Conservation (phyloP, 2,329 filamentous ascomycete genomes). For the Neobulgaria alba region DNA sequence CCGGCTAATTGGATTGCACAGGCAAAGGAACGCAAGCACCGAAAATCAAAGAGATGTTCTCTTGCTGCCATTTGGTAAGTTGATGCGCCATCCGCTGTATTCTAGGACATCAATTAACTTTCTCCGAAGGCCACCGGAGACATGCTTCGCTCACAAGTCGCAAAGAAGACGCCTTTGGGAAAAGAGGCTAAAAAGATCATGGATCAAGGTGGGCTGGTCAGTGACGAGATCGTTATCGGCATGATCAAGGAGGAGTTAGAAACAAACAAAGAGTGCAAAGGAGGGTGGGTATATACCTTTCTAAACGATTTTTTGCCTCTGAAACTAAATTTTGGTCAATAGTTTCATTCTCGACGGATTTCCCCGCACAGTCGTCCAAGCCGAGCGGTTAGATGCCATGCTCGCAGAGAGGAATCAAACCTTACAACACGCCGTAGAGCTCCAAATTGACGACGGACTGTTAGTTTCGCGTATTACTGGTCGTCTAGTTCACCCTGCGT, state of each 20-base stretch:
- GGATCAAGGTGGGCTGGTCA: conserved; percentile 95
- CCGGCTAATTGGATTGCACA: conserved; percentile 34
- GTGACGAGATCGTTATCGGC: conserved; percentile 97
- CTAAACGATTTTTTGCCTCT: background rate
- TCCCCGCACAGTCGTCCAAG: conserved; percentile 91
- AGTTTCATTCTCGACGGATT: conserved; percentile 99
- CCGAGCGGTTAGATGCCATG: conserved; percentile 91
- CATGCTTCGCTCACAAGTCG: conserved; percentile 97
- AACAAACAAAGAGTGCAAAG: conserved; percentile 89
- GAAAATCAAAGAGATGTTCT: conserved; percentile 96
- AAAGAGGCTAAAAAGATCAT: conserved; percentile 99
- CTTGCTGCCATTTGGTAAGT: conserved; percentile 89
- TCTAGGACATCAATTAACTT: conserved; percentile 17
- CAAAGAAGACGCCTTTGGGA: conserved; percentile 91
- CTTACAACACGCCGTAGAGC: conserved; percentile 90
- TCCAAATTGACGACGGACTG: conserved; percentile 91
- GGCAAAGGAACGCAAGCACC: conserved; percentile 99
- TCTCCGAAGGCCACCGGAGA: conserved; percentile 78
- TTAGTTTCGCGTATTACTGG: conserved; percentile 95
- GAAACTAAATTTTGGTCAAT: background rate
- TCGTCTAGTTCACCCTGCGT: conserved; percentile 89
- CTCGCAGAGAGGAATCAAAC: conserved; percentile 67
- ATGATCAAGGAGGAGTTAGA: conserved; percentile 99
- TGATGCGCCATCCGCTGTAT: background rate
- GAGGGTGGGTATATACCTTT: conserved; percentile 59